These are phyloP conservation scores for Dentipellis sp. DNA, from an alignment of 768 basidiomycete genomes.

Conservation along the genomic window DNA sequence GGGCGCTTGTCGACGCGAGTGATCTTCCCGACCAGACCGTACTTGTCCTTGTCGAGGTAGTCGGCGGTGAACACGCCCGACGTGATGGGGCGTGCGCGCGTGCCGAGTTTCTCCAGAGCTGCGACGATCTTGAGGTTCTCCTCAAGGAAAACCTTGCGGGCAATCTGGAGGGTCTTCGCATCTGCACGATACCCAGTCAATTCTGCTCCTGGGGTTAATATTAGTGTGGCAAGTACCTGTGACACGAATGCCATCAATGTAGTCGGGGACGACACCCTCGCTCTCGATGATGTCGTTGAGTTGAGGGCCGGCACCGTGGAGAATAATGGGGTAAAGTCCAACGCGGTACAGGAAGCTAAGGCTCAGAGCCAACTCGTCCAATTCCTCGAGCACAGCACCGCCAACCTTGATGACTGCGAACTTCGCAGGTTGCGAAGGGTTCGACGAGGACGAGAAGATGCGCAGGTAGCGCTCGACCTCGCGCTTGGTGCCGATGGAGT, in stretches of 20 bases:
- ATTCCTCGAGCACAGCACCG: slow-evolving; percentile 85
- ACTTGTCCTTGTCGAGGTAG: slow-evolving; percentile 91
- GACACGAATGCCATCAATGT: slow-evolving; percentile 95
- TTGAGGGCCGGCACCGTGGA: slow-evolving; percentile 96
- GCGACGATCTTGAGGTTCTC: slow-evolving; percentile 93
- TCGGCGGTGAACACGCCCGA: slow-evolving; percentile 97
- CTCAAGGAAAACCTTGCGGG: slow-evolving; percentile 93
- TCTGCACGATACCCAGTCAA: slow-evolving; percentile 35
- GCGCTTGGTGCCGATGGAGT: slow-evolving; percentile 93
- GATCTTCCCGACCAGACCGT: slow-evolving; percentile 93
- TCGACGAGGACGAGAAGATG: slow-evolving; percentile 92
- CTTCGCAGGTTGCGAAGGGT: slow-evolving; percentile 83
- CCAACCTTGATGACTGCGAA: slow-evolving; percentile 99
- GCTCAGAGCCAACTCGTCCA: slow-evolving; percentile 90
- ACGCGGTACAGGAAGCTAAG: slow-evolving; percentile 95
- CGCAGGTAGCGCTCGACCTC: slow-evolving; percentile 98
- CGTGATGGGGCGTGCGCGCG: slow-evolving; percentile 94
- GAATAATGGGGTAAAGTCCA: slow-evolving; percentile 94
- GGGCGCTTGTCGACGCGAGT: slow-evolving; percentile 93
- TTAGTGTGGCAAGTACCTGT: slow-evolving; percentile 50
- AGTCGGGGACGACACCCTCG: slow-evolving; percentile 92
- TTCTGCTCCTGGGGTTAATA: not conserved
- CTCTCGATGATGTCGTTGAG: slow-evolving; percentile 88
- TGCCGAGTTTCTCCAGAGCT: slow-evolving; percentile 90
- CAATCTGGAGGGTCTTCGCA: slow-evolving; percentile 88